These are phyloP conservation scores for Juglanconis juglandina DNA, from an alignment of 2,329 filamentous ascomycete genomes.

Conservation along the genomic window DNA sequence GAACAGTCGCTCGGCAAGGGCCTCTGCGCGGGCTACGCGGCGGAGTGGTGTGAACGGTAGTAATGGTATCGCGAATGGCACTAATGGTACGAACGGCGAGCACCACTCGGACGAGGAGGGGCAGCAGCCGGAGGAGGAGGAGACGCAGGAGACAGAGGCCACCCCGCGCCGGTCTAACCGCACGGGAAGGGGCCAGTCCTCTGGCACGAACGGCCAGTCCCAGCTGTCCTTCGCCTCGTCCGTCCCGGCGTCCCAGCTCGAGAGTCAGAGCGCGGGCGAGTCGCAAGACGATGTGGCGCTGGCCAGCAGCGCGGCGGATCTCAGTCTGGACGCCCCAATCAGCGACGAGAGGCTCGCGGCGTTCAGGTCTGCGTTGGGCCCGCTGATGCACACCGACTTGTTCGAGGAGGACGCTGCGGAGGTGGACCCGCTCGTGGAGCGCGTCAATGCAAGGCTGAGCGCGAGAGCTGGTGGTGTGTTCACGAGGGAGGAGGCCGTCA, in stretches of 20 bases:
- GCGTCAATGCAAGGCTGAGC: constrained; percentile 72
- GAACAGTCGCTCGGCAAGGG: constrained; percentile 24
- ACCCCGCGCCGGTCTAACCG: constrained; percentile 42
- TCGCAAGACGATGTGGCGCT: constrained; percentile 45
- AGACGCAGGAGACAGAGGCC: constrained; percentile 48
- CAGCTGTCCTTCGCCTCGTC: constrained; percentile 77
- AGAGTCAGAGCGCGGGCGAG: constrained; percentile 41
- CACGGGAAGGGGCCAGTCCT: constrained; percentile 29
- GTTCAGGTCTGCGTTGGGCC: constrained; percentile 80
- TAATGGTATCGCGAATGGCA: constrained; percentile 15
- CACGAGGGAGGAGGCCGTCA: constrained; percentile 66
- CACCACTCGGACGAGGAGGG: constrained; percentile 42
- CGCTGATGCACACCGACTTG: constrained; percentile 75
- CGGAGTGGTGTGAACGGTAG: constrained; percentile 24
- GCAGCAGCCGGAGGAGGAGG: constrained; percentile 46
- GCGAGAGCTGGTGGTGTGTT: constrained; percentile 57
- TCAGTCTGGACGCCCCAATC: constrained; percentile 49
- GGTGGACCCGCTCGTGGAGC: constrained; percentile 69
- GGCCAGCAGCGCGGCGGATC: constrained; percentile 37
- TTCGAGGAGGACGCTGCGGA: constrained; percentile 84
- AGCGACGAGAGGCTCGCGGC: constrained; percentile 60
- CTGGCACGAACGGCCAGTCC: constrained; percentile 43
- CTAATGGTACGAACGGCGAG: constrained; percentile 20
- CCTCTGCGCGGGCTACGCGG: constrained; percentile 31
- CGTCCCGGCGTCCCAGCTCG: constrained; percentile 68